A percentile compares a stretch with the other conserved stretches of the same genome.
Conservation (phyloP, 192 early-diverging fungal genomes). For the Rhizophlyctis rosea region DNA sequence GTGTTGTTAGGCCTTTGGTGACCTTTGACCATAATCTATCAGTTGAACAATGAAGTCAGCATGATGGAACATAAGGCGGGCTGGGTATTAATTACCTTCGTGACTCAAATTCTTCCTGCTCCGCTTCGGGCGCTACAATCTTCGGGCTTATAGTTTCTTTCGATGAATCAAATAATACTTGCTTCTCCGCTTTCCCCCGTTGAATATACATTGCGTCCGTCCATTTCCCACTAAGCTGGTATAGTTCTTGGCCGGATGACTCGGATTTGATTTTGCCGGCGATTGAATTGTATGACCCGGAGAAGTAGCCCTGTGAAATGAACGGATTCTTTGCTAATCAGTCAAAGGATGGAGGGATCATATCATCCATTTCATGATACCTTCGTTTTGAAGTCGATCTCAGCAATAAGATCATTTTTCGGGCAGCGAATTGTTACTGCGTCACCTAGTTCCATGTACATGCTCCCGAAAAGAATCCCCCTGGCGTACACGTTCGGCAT, state of each 20-base stretch:
- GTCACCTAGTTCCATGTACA: slow-evolving; percentile 92
- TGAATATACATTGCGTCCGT: slow-evolving; percentile 58
- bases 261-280: slow-evolving; percentile 76
- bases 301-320: slow-evolving; percentile 62
- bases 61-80: background rate
- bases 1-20: slow-evolving; percentile 47
- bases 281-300: slow-evolving; percentile 75
- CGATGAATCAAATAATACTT: slow-evolving; percentile 72
- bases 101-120: slow-evolving; percentile 82
- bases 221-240: slow-evolving; percentile 90
- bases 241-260: slow-evolving; percentile 70
- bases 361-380: slow-evolving; percentile 39
- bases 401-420: slow-evolving; percentile 72
- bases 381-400: slow-evolving; percentile 89
- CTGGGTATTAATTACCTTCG: slow-evolving; percentile 46
- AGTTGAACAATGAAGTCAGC: background rate
- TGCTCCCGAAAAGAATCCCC: slow-evolving; percentile 88
- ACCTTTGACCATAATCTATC: slow-evolving; percentile 59
- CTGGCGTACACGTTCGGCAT: slow-evolving; percentile 94
- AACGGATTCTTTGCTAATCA: background rate
- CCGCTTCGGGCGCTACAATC: slow-evolving; percentile 59
- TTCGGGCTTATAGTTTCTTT: slow-evolving; percentile 66
- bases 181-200: slow-evolving; percentile 18
- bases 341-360: background rate
- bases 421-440: slow-evolving; percentile 67